Evolutionary conservation across 148 eudicot species (phyloP), one percentile per base, ranked within the genome.

Genomic region (Persicaria tinctoria): DNA sequence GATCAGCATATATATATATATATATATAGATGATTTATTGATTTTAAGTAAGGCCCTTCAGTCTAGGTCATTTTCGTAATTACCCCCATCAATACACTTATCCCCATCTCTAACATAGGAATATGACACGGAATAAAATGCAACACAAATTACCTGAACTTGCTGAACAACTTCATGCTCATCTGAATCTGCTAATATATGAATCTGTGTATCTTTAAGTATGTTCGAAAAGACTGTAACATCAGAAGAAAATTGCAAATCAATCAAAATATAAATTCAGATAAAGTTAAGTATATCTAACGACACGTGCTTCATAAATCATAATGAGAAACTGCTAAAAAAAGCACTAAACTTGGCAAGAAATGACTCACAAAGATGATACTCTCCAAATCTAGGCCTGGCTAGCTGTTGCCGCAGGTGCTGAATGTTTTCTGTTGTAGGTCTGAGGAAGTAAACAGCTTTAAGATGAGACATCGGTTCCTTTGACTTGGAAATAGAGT

Each of bases 401-500:
- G 92, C 88, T 32, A 94, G 92, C 83, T 94, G 98, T 44, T 88
- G 91, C 70, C 92, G 83, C 96, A 94, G 76, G 41, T 80, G 91
- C 75, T 90, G 89, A 79, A 94, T 87, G 83, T 94, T 94, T 76
- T 85, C 93, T 1, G 96, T 77, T 47, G 89, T 91, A 17, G 98
- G 97, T 71, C 93, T 87, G 70, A 94, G 85, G 80, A 94, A 94
- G 82, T 87, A 94, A 64, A 94, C 87, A 50, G 98, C 96, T 84
- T 94, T 94, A n/a, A 94, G 97, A 83, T 94, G 98, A 12, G 93
- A 87, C 98, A 94, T 94, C 17, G 93, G 80, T 79, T 94, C 96
- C 82, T 79, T 90, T 53, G 98, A 94, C 92, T 79, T 88, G 74
- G 97, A 86, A 76, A 90, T 90, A 75, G 98, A 90, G 81, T 91